Conservation (phyloP, 148 eudicot genomes). For the Cornus kousa region DNA sequence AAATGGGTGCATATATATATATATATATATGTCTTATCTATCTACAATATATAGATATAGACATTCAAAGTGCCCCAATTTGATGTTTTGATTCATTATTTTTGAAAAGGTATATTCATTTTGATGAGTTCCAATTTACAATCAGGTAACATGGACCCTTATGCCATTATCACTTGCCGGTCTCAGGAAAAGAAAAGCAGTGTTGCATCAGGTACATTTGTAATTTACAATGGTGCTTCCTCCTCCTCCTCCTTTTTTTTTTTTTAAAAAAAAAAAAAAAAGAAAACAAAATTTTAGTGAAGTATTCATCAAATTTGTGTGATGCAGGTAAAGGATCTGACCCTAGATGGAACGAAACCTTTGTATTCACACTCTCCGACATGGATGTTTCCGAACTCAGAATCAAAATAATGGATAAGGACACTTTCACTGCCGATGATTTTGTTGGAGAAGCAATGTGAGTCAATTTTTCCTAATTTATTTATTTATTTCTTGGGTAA, state of each 20-base stretch:
- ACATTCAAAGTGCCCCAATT: too few relatives aligned
- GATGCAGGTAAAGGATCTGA: slow-evolving; percentile 47
- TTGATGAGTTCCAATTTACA: neutral
- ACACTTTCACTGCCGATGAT: slow-evolving; percentile 58
- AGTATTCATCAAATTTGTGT: neutral
- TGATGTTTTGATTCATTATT: too few relatives aligned
- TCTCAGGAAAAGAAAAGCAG: slow-evolving; percentile 63
- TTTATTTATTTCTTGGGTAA: neutral
- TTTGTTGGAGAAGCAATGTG: slow-evolving; percentile 68
- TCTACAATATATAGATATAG: too few relatives aligned
- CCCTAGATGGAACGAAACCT: slow-evolving; percentile 72
- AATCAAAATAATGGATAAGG: slow-evolving; percentile 63
- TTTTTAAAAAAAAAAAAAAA: too few relatives aligned
- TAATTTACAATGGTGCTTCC: too few relatives aligned
- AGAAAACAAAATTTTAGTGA: neutral
- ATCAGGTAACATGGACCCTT: slow-evolving; percentile 61
- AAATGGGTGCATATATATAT: neutral
- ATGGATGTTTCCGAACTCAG: slow-evolving; percentile 33
- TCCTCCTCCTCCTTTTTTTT: too few relatives aligned
- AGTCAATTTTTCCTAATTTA: slow-evolving; percentile 14
- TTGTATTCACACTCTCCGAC: slow-evolving; percentile 40
- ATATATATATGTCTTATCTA: too few relatives aligned
- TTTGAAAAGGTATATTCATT: neutral
- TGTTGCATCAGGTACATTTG: slow-evolving; percentile 42
- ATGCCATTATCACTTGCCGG: slow-evolving; percentile 49